Conservation (phyloP, 148 eudicot species). For the Rhododendron griersonianum region DNA sequence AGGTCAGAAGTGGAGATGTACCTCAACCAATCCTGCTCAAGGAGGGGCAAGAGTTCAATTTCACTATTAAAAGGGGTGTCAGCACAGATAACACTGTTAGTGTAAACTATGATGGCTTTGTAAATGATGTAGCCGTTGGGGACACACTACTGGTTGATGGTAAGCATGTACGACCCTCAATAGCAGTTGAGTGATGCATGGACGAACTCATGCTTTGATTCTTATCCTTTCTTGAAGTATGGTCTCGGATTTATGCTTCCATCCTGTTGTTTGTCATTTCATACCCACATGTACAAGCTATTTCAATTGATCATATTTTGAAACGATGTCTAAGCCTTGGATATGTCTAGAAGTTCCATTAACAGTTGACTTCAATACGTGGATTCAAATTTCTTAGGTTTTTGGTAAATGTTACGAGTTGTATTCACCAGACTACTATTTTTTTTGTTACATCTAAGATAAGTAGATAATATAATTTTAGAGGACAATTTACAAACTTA, state of each 20-base stretch:
- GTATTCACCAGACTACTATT: neutral
- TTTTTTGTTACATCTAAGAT: neutral
- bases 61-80: constrained; percentile 90
- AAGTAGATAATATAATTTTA: neutral
- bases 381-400: neutral
- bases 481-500: neutral
- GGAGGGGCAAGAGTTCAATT: constrained; percentile 92
- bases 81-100: constrained; percentile 83
- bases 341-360: neutral
- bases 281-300: neutral
- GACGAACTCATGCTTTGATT: constrained; percentile 4
- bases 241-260: neutral
- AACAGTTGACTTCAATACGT: neutral
- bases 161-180: constrained; percentile 24
- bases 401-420: neutral
- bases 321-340: neutral
- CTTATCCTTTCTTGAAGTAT: neutral
- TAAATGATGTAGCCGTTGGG: constrained; percentile 89
- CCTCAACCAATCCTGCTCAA: constrained; percentile 75
- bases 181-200: neutral
- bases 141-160: constrained; percentile 95
- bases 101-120: constrained; percentile 92
- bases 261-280: neutral
- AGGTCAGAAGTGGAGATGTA: constrained; percentile 98
- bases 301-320: neutral